Evolutionary conservation across 306 rosid genomes (phyloP).

Genomic region (Gleditsia sinensis): DNA sequence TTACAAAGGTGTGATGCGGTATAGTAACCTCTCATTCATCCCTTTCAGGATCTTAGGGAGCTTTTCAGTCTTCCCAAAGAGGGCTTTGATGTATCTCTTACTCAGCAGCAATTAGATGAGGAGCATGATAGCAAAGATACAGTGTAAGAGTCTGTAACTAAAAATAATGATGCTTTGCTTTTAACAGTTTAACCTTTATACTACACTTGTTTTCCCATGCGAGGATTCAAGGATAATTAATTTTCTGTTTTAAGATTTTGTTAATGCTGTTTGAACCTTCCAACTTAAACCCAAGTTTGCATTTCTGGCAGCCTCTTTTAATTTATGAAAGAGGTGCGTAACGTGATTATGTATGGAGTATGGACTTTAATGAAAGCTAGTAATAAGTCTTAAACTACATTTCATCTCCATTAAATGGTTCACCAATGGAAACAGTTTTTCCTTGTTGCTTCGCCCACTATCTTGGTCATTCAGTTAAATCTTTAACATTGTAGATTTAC

Average conservation of each 20-base stretch:
- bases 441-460: neutral
- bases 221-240: neutral
- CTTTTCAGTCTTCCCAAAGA: slow-evolving; percentile 88
- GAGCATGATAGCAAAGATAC: slow-evolving; percentile 72
- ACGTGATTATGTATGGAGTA: neutral
- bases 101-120: slow-evolving; percentile 82
- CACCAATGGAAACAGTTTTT: neutral
- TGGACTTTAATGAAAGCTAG: neutral
- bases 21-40: slow-evolving; percentile 15
- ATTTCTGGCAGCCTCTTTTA: neutral
- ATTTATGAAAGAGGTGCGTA: neutral
- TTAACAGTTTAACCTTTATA: neutral
- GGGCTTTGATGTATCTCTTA: slow-evolving; percentile 91
- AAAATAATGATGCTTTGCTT: neutral
- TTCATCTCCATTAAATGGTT: neutral
- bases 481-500: slow-evolving; percentile 3
- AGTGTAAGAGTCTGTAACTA: slow-evolving; percentile 51
- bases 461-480: neutral
- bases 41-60: slow-evolving; percentile 82
- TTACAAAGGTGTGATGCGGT: neutral
- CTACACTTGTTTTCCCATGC: neutral
- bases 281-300: neutral
- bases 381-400: neutral
- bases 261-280: neutral
- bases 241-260: neutral